Base-by-base conservation (phyloP, 2,329 filamentous ascomycete species). In the Hortaea sp. region DNA sequence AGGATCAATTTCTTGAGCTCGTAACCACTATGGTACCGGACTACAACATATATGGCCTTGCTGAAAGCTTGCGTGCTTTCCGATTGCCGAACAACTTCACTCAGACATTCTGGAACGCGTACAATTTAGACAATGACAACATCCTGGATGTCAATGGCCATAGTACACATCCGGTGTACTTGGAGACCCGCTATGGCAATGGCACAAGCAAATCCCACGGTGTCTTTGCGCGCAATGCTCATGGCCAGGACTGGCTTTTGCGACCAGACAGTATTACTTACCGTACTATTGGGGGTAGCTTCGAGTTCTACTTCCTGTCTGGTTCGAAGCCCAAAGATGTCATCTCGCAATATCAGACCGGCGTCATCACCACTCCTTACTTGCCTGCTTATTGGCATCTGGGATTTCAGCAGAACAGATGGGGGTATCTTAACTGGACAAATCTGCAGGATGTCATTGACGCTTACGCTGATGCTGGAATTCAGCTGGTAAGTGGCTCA, bases 301-400 rank as follows among this genome's bases (percentile, higher is more conserved):
- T 69, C 65, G 48, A 68, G 63, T 34, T 76, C 73, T 88, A 85
- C 63, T 87, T 92, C 66, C 83, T 84, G 57, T 45, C 44, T 38
- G 48, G 50, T 30, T 9, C 76, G 81, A 13, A 78, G 86, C 80
- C 82, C 44, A 70, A 74, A 7, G 75, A 82, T 10, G 78, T 87
- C 34, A 84, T 79, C 27, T 77, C 76, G 58, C 73, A 81, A 31
- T 89, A 89, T 60, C 79, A 84, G 51, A 64, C 68, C 47, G 80
- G 76, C 44, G 76, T 81, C 1, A 70, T 82, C 43, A 85, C 85
- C 0, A 68, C 85, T 5, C 85, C 86, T 1, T 81, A 80, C 0
- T 81, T 90, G 78, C 83, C 89, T 59, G 81, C 85, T 53, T 92
- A 92, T 67, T 90, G 79, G 73, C 79, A 82, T 0, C 79, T 94